Evolutionary conservation across 805 yeast genomes (phyloP).

Genomic region (Hanseniaspora singularis): DNA sequence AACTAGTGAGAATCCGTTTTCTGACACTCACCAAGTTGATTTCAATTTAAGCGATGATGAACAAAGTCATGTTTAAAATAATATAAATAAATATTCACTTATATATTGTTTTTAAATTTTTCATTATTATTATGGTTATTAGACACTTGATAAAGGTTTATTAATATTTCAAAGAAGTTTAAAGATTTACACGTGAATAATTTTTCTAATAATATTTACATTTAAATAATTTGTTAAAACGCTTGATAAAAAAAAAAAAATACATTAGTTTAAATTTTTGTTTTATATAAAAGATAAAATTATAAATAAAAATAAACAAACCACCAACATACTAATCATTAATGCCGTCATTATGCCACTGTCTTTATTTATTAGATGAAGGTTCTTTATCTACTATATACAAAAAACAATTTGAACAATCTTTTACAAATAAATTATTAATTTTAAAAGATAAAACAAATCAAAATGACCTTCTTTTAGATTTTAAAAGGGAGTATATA

Average conservation of each 20-base stretch:
- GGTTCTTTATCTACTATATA: neutral
- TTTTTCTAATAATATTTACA: too few relatives aligned
- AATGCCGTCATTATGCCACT: slow-evolving; percentile 12
- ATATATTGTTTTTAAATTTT: too few relatives aligned
- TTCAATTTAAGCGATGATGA: slow-evolving; percentile 16
- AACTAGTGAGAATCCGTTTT: slow-evolving; percentile 21
- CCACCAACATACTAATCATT: neutral
- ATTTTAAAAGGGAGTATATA: slow-evolving; percentile 4
- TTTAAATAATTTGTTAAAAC: too few relatives aligned
- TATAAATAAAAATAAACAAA: neutral
- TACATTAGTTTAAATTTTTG: too few relatives aligned
- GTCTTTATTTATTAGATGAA: slow-evolving; percentile 9
- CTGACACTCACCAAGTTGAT: slow-evolving; percentile 8
- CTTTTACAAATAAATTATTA: neutral
- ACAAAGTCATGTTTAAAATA: neutral
- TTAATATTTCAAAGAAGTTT: too few relatives aligned
- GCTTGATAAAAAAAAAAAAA: too few relatives aligned
- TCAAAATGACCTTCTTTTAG: slow-evolving; percentile 2
- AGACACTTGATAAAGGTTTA: too few relatives aligned
- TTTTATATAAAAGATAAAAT: neutral
- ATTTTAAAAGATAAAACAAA: neutral
- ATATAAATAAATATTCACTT: neutral
- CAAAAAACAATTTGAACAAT: slow-evolving; percentile 11
- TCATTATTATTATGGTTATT: too few relatives aligned
- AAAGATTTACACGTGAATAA: too few relatives aligned